Base-by-base conservation (phyloP, 2,329 filamentous ascomycete genomes). In the Lachnellula subtilissima region DNA sequence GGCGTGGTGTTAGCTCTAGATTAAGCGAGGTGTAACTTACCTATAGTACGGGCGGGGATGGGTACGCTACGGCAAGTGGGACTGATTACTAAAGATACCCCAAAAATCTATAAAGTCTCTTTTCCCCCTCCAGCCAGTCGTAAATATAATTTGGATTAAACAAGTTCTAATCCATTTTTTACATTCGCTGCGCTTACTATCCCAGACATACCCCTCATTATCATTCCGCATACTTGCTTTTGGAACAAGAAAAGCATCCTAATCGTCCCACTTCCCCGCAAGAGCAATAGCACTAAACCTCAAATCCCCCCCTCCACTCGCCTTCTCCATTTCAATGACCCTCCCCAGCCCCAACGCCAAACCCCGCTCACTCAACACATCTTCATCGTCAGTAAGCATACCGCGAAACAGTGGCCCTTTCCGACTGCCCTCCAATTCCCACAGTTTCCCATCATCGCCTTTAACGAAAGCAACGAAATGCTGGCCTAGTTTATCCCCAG, bases 291-390 rank as follows among this genome's bases (percentile, higher is more conserved):
- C 56, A 25, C 57, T 60, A 52, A 61, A 61, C n/a, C 55, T 55
- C 48, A 55, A 52, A 17, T 61, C 52, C 4, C 53, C 39, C 7
- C 57, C 57, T 5, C 59, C 57, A 22, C 43, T 52, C 6, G 15
- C 22, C 32, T 23, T 50, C 25, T 62, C 60, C 53, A 62, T 35
- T 48, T 60, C 55, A 46, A 62, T 58, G 8, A 60, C 37, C 37
- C 60, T 51, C 7, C 52, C 52, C 3, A 60, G n/a, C 2, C 58
- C 58, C 66, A 92, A 72, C 40, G 85, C 78, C 67, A 97, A 74
- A 9, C 90, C 93, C 72, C 83, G 86, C 55, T 88, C 81, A 69
- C 89, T 90, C 64, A 92, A 70, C 45, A 90, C 84, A 72, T 93
- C 88, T 71, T 91, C 88, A 37, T 78, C 77, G 1, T 73, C 72